phyloP scores from a whole-genome alignment of 2,329 filamentous ascomycete species.

The Mycosphaerella arachidis region DNA sequence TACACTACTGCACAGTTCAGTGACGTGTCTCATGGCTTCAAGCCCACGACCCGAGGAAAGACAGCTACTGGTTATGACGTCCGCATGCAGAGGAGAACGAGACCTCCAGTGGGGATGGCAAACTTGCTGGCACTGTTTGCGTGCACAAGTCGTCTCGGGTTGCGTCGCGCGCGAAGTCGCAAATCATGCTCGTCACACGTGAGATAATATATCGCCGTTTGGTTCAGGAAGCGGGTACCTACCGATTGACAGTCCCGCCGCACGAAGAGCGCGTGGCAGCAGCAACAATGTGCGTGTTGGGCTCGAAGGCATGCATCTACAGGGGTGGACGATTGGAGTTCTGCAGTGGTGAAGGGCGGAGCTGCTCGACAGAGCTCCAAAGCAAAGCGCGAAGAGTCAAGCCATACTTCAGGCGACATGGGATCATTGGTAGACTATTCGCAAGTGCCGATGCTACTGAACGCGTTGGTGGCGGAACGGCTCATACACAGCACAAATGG shows the following conservation, averaged over 20 bases:
- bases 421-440: background rate
- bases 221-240: slow-evolving; percentile 21
- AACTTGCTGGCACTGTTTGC: slow-evolving; percentile 13
- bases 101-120: slow-evolving; percentile 11
- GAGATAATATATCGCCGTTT: slow-evolving; percentile 3
- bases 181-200: slow-evolving; percentile 7
- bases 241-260: slow-evolving; percentile 20
- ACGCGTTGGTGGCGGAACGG: background rate
- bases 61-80: slow-evolving; percentile 13
- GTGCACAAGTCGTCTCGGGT: background rate
- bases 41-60: slow-evolving; percentile 7
- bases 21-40: slow-evolving; percentile 10
- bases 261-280: slow-evolving; percentile 11
- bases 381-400: background rate
- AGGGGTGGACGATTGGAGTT: background rate
- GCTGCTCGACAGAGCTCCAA: background rate
- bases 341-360: background rate
- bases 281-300: slow-evolving; percentile 1
- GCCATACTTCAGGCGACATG: background rate
- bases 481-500: background rate
- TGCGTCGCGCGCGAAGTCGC: background rate
- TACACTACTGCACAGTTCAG: slow-evolving; percentile 7
- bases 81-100: slow-evolving; percentile 10
- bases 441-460: slow-evolving; percentile 5
- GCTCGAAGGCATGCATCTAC: slow-evolving; percentile 3